phyloP scores from a whole-genome alignment of 2,329 filamentous ascomycete genomes.

The Colletotrichum aenigma region DNA sequence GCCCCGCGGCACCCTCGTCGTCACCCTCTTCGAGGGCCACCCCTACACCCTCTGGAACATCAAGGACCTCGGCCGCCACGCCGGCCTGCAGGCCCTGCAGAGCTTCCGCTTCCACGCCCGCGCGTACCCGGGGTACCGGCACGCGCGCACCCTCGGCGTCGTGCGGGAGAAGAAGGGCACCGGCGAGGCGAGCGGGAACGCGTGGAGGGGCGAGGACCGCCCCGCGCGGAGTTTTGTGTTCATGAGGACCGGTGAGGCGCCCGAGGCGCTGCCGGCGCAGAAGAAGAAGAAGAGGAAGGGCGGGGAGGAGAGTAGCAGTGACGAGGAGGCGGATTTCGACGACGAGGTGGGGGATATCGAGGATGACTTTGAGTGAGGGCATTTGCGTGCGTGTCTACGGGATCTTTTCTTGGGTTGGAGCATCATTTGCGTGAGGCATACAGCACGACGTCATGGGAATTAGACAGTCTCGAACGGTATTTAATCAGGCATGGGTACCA shows the following conservation, averaged over 20 bases:
- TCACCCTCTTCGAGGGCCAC: conserved; percentile 91
- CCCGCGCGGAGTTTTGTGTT: conserved; percentile 66
- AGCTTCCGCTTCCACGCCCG: conserved; percentile 72
- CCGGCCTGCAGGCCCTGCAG: conserved; percentile 70
- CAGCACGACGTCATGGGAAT: background rate
- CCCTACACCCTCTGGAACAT: conserved; percentile 98
- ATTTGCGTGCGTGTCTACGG: background rate
- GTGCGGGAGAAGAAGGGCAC: conserved; percentile 50
- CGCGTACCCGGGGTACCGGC: conserved; percentile 75
- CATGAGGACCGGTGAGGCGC: conserved; percentile 59
- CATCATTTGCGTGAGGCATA: background rate
- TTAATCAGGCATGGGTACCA: conserved; percentile 1
- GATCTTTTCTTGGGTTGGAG: background rate
- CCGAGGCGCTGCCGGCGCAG: conserved; percentile 23
- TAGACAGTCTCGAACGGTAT: background rate
- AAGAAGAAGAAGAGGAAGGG: conserved; percentile 35
- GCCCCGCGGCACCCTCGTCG: conserved; percentile 67
- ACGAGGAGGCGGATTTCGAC: conserved; percentile 23
- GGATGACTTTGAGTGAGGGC: background rate
- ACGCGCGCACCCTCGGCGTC: conserved; percentile 75
- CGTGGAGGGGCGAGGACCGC: conserved; percentile 47
- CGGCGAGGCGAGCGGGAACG: conserved; percentile 43
- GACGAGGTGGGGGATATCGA: conserved; percentile 26
- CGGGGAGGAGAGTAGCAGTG: conserved; percentile 30
- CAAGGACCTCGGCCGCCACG: conserved; percentile 81